These are phyloP conservation scores for Globisporangium paroecandrum DNA, from an alignment of 352 stramenopile genomes.

Conservation along the genomic window DNA sequence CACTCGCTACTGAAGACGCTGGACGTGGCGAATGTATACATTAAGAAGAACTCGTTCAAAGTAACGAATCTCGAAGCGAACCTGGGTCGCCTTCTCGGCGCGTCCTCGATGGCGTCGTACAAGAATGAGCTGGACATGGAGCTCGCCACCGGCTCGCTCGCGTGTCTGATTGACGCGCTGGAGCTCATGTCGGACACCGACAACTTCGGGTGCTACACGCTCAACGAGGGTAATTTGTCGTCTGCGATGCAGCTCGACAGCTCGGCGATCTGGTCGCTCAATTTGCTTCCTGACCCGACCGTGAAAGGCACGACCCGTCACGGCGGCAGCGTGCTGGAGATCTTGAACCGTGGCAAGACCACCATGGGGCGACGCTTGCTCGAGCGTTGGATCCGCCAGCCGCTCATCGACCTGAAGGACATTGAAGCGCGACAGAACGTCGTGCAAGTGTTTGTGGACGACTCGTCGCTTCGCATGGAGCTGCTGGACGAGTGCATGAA, in stretches of 20 bases:
- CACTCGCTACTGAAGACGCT: slow-evolving; percentile 70
- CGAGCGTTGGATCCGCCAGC: slow-evolving; percentile 97
- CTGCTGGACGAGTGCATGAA: slow-evolving; percentile 89
- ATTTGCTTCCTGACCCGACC: slow-evolving; percentile 84
- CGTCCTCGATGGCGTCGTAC: slow-evolving; percentile 51
- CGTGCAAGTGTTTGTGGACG: slow-evolving; percentile 91
- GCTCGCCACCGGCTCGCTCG: slow-evolving; percentile 61
- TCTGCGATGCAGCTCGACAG: slow-evolving; percentile 93
- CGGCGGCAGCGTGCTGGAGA: slow-evolving; percentile 88
- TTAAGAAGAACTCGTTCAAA: slow-evolving; percentile 74
- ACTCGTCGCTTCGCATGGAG: slow-evolving; percentile 82
- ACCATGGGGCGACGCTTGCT: slow-evolving; percentile 91
- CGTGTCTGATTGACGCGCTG: slow-evolving; percentile 63
- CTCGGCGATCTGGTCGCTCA: slow-evolving; percentile 89
- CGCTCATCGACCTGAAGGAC: slow-evolving; percentile 83
- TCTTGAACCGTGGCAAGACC: slow-evolving; percentile 95
- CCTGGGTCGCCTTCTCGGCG: slow-evolving; percentile 55
- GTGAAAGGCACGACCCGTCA: slow-evolving; percentile 35
- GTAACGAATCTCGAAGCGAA: slow-evolving; percentile 59
- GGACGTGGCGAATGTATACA: slow-evolving; percentile 48
- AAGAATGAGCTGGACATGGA: slow-evolving; percentile 68
- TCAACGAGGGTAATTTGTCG: slow-evolving; percentile 61
- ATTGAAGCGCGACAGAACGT: slow-evolving; percentile 91
- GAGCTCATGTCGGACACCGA: slow-evolving; percentile 68
- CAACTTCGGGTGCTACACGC: slow-evolving; percentile 69